phyloP scores from a whole-genome alignment of 345 rosid species.

The Clarkia xantiana region DNA sequence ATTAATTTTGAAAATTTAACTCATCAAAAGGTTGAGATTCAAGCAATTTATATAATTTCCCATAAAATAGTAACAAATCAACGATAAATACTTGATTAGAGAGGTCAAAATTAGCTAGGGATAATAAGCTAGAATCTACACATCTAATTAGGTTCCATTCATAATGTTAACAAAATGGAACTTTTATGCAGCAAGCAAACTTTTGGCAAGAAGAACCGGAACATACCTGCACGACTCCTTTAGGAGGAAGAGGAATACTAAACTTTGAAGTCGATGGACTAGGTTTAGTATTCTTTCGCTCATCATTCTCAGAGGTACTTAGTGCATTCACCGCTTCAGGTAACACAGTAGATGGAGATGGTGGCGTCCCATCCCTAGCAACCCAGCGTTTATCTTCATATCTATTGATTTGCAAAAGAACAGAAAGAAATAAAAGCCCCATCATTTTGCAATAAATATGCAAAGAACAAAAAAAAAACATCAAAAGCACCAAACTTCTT shows the following conservation, averaged over 20 bases:
- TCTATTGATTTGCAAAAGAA: constrained; percentile 22
- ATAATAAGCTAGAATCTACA: too few relatives aligned
- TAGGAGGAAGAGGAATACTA: constrained; percentile 68
- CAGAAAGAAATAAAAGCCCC: too few relatives aligned
- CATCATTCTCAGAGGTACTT: constrained; percentile 46
- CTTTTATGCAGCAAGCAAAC: not conserved
- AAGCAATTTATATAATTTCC: too few relatives aligned
- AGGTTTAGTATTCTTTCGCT: constrained; percentile 41
- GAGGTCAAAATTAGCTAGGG: too few relatives aligned
- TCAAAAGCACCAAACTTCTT: too few relatives aligned
- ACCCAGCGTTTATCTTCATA: constrained; percentile 94
- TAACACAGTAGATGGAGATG: constrained; percentile 51
- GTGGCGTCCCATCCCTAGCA: constrained; percentile 47
- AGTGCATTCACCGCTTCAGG: constrained; percentile 39
- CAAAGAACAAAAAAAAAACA: too few relatives aligned
- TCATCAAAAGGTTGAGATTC: too few relatives aligned
- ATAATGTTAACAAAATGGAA: not conserved
- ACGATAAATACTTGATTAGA: too few relatives aligned
- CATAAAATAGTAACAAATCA: too few relatives aligned
- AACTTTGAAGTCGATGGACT: constrained; percentile 36
- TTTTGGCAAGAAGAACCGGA: too few relatives aligned
- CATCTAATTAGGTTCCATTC: too few relatives aligned
- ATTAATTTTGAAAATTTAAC: constrained; percentile 8
- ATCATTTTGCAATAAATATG: too few relatives aligned
- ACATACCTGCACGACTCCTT: constrained; percentile 82